Conservation (phyloP, 2,329 filamentous ascomycete species). For the Cyclaneusma minus region DNA sequence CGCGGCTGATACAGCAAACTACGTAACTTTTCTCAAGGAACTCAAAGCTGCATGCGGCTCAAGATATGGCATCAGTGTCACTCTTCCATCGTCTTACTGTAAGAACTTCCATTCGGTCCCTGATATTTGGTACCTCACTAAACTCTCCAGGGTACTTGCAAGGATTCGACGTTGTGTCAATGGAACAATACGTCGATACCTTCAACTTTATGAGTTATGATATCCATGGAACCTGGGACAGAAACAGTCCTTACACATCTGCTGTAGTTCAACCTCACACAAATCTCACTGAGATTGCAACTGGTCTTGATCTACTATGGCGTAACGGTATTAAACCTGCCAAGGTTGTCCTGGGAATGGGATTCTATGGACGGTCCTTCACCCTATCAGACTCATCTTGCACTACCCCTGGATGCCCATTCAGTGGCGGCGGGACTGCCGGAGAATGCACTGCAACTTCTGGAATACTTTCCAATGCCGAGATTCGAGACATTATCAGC, state of each 20-base stretch:
- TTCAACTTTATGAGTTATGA: conserved; percentile 13
- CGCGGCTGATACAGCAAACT: conserved; percentile 4
- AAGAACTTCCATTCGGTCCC: too few relatives aligned
- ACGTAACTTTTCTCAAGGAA: conserved; percentile 2
- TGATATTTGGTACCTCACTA: too few relatives aligned
- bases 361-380: conserved; percentile 6
- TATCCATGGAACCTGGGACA: conserved; percentile 5
- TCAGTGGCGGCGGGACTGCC: conserved; percentile 4
- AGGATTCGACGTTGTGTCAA: conserved; percentile 12
- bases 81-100: conserved; percentile 10
- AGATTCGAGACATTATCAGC: conserved; percentile 4
- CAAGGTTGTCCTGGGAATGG: conserved; percentile 5
- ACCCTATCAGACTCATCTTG: conserved; percentile 4
- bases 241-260: conserved; percentile 2
- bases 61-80: conserved; percentile 4
- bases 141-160: conserved; percentile 13
- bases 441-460: neutral
- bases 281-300: conserved; percentile 6
- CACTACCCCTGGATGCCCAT: conserved; percentile 4
- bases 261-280: conserved; percentile 5
- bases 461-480: neutral
- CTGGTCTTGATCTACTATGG: conserved; percentile 6
- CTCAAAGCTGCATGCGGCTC: too few relatives aligned
- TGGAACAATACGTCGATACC: conserved; percentile 12
- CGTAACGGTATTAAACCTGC: conserved; percentile 4